Base-by-base conservation (phyloP, 306 rosid species). In the Betula pendula region DNA sequence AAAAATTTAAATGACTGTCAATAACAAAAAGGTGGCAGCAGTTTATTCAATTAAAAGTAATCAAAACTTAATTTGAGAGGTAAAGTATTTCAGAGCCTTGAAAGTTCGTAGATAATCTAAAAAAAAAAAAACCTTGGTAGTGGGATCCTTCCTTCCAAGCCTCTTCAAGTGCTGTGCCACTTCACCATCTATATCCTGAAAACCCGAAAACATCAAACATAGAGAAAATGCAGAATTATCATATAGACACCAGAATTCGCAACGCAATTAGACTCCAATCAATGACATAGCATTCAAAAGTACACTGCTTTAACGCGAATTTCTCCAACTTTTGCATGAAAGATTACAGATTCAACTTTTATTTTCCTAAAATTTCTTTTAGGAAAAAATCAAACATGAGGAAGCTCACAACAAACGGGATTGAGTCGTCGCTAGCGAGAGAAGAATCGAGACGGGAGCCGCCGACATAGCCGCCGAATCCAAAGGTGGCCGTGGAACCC, bases 381-480 rank as follows among this genome's bases (percentile, higher is more conserved):
- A 22, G 6, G 15, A 0, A 9, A 52, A 55, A 44, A 5, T 60
- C 31, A 74, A 45, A 27, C 17, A 13, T 76, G 73, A 80, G 19
- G 56, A 72, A 56, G 75, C 91, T 8, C 85, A 94, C 98, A 63
- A 77, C 42, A 76, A 83, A 83, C 16, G 93, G 72, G 13, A 70
- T 73, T 12, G 95, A 74, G 4, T 92, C 96, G 0, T 94, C 97
- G 31, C 85, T 82, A 13, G 95, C 75, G 52, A 79, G 40, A 45
- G 96, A 63, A 83, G 86, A 81, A 81, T 90, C 97, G 51, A 94
- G 81, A 60, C 98, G 92, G 3, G 97, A 89, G 51, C 92, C 89
- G 2, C 98, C 98, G 22, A 94, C 89, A 75, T 86, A 94, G 55
- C 98, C 98, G 24, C 96, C 98, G 77, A 94, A 94, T 72, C 98